Evolutionary conservation across 805 yeast species (phyloP), one percentile per base, ranked within the genome.

Genomic region (Candida vartiovaarae): DNA sequence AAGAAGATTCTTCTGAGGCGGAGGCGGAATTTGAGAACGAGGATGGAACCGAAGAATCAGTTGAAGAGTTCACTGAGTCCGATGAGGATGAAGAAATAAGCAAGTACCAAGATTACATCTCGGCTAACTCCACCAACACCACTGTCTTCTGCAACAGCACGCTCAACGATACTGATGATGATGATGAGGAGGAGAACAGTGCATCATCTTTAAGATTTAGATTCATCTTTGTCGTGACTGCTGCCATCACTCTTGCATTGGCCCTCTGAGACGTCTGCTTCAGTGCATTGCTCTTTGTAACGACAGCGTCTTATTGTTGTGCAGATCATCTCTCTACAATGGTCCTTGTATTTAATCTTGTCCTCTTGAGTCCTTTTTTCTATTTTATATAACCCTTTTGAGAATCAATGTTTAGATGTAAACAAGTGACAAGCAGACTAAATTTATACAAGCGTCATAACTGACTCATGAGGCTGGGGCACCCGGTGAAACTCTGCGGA

Each of bases 71-170:
- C 10, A 41, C 26, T 32, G 46, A 44, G 24, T 42, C 37, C 39
- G 42, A 44, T 15, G 20, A 15, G 20, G 20, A 15, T 24, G 49
- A 52, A 36, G 50, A 52, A n/a, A 24, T 42, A 6, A 45, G 41
- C 24, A 33, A 41, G 39, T 10, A 36, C 31, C 11, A 8, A 8
- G n/a, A 27, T 20, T 11, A 6, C 20, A 11, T 10, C 31, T 6
- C 39, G n/a, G 39, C 11, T n/a, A 36, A 28, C 15, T 20, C 35
- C 33, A 32, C 26, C n/a, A 32, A 15, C 31, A 3, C 38, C 32
- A 37, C 37, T 39, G 2, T 23, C 29, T 4, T 43, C 35, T 40
- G 42, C 36, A 25, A 26, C 10, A 39, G 42, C 32, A 43, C 32
- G 34, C 23, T 32, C n/a, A 26, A 45, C 31, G 40, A 28, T 7